phyloP scores from a whole-genome alignment of 352 stramenopile species.

The Globisporangium canariense region DNA sequence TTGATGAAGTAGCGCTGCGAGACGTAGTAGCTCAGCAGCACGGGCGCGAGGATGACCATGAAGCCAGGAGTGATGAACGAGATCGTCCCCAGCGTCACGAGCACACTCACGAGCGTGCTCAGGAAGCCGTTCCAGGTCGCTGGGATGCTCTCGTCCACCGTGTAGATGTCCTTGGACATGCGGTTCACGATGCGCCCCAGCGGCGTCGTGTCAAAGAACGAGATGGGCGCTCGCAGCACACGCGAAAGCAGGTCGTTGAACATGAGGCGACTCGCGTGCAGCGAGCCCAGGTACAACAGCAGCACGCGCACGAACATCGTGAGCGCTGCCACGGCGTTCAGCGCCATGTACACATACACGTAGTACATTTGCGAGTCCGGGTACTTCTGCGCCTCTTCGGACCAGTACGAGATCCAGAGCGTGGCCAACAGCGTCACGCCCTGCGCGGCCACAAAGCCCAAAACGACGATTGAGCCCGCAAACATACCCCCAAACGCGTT shows the following conservation, averaged over 20 bases:
- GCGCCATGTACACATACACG: slow-evolving; percentile 78
- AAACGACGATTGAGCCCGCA: slow-evolving; percentile 43
- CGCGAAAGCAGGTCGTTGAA: slow-evolving; percentile 58
- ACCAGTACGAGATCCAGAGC: slow-evolving; percentile 95
- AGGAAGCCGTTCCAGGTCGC: slow-evolving; percentile 60
- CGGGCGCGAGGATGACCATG: slow-evolving; percentile 69
- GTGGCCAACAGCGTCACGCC: slow-evolving; percentile 53
- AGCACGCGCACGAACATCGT: slow-evolving; percentile 57
- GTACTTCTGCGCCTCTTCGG: slow-evolving; percentile 56
- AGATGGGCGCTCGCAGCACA: slow-evolving; percentile 63
- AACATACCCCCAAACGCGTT: slow-evolving; percentile 56
- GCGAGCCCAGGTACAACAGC: slow-evolving; percentile 56
- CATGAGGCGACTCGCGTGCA: slow-evolving; percentile 57
- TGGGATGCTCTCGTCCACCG: slow-evolving; percentile 67
- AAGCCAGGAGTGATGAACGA: slow-evolving; percentile 63
- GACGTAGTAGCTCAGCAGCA: slow-evolving; percentile 56
- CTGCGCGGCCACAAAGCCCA: slow-evolving; percentile 53
- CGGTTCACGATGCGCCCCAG: slow-evolving; percentile 73
- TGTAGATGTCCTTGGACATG: slow-evolving; percentile 73
- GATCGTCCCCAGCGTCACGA: slow-evolving; percentile 57
- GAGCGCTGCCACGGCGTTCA: slow-evolving; percentile 60
- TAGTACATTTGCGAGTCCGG: slow-evolving; percentile 72
- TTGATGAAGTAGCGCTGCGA: slow-evolving; percentile 92
- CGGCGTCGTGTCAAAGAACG: slow-evolving; percentile 82
- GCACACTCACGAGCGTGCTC: slow-evolving; percentile 57